Evolutionary conservation across 106 monocot species (phyloP), one percentile per base, ranked within the genome.

Genomic region (Dendrobium huoshanense): DNA sequence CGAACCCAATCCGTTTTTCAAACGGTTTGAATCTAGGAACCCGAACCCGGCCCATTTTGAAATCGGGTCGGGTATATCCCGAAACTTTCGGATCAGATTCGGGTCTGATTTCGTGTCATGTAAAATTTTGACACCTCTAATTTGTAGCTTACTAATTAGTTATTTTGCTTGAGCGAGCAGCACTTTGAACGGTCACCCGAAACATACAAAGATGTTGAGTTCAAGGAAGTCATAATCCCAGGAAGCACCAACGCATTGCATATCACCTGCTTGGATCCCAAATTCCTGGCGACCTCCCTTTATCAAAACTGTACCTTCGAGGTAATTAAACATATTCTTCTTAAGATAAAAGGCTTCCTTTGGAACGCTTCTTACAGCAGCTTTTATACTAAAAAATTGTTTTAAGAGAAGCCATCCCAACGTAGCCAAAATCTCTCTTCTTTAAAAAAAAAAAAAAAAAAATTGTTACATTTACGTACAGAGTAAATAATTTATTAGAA

Each of bases 241-340:
- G 58, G 59, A 20, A 29, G 44, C 9, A 2, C 5, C 5, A 31
- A 22, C 9, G 16, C n/a, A n/a, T 45, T 41, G 22, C 47, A 13
- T 42, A 19, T 37, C 11, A 27, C 40, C 2, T 31, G 41, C 16
- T 65, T 77, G 45, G 77, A 75, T 11, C 81, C 81, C 37, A 10
- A 75, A 6, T 44, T n/a, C n/a, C n/a, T 82, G 43, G 55, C 61
- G 1, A n/a, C 42, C 9, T 65, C 47, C 10, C 77, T 78, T 37
- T 83, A 83, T 47, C 70, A 83, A 29, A 68, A 45, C 25, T 83
- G 77, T 43, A 41, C 67, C 37, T 40, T 22, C 9, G 82, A 77
- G 77, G 82, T 77, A 75, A 29, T 29, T 29, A 29, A 75, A 72
- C 7, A 58, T 18, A 58, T 17, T 4, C 20, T 4, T 58, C 56